phyloP scores from a whole-genome alignment of 2,329 filamentous ascomycete genomes.

The Diaporthe capsici region DNA sequence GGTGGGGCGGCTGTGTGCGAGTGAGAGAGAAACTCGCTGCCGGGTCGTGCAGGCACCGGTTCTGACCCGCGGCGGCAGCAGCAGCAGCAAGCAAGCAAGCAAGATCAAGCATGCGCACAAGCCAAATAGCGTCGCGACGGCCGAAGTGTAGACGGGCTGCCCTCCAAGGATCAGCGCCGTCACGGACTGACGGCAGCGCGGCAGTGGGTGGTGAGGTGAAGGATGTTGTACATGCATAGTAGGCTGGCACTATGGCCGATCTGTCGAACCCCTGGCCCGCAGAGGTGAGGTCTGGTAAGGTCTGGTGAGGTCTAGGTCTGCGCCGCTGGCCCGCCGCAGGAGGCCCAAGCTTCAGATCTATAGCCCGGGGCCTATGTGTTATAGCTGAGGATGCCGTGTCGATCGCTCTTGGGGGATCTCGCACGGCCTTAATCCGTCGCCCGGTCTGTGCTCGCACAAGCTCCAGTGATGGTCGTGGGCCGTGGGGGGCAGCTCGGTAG shows the following conservation, averaged over 20 bases:
- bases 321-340: constrained; percentile 29
- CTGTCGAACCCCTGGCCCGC: constrained; percentile 27
- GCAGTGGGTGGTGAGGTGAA: constrained; percentile 21
- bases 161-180: constrained; percentile 24
- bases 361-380: constrained; percentile 14
- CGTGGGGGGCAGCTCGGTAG: constrained; percentile 22
- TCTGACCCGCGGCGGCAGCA: not conserved
- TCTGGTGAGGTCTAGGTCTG: constrained; percentile 33
- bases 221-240: constrained; percentile 14
- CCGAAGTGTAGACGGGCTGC: constrained; percentile 7
- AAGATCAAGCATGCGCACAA: not conserved
- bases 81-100: not conserved
- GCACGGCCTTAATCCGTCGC: constrained; percentile 22
- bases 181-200: constrained; percentile 8
- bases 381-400: constrained; percentile 37
- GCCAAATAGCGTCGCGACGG: constrained; percentile 10
- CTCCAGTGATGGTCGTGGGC: constrained; percentile 24
- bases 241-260: constrained; percentile 21
- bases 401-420: constrained; percentile 33
- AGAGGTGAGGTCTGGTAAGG: constrained; percentile 26
- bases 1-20: constrained; percentile 9
- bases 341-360: constrained; percentile 35
- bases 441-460: constrained; percentile 32
- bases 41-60: not conserved
- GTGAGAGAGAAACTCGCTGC: not conserved